phyloP scores from a whole-genome alignment of 192 early-diverging fungal genomes.

The Phycomyces nitens region DNA sequence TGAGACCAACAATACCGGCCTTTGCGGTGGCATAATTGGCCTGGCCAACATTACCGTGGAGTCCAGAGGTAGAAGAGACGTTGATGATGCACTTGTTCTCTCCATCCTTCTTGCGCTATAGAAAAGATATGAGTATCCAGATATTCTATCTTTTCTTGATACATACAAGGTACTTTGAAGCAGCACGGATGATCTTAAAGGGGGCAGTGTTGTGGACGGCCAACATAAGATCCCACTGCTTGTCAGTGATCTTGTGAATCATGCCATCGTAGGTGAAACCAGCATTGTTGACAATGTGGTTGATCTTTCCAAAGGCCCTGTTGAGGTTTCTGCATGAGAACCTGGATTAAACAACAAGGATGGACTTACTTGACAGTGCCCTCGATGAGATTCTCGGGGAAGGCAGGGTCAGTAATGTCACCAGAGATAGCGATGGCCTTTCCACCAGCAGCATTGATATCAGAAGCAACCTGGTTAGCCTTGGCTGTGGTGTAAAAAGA shows the following conservation, averaged over 20 bases:
- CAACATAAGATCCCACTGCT: conserved; percentile 90
- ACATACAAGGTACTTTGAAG: conserved; percentile 44
- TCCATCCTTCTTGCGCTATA: conserved; percentile 49
- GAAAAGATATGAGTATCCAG: no score
- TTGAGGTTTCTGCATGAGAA: conserved; percentile 13
- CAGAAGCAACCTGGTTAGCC: conserved; percentile 78
- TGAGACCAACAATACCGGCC: conserved; percentile 87
- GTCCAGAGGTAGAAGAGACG: conserved; percentile 64
- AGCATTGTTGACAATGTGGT: conserved; percentile 94
- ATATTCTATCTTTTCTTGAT: not conserved
- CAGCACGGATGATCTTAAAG: conserved; percentile 60
- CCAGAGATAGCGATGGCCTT: conserved; percentile 80
- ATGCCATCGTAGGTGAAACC: conserved; percentile 95
- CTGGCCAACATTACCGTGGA: conserved; percentile 91
- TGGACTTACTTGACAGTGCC: conserved; percentile 47
- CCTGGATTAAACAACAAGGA: not conserved
- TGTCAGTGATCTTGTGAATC: conserved; percentile 83
- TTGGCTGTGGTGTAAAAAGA: no score
- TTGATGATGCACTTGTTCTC: conserved; percentile 56
- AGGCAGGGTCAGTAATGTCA: conserved; percentile 52
- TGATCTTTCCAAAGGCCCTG: conserved; percentile 67
- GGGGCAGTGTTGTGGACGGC: conserved; percentile 64
- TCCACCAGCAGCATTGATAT: conserved; percentile 77
- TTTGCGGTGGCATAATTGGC: conserved; percentile 95
- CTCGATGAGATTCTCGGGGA: conserved; percentile 53